A percentile compares a stretch with the other conserved stretches of the same genome.
phyloP scores from a whole-genome alignment of 768 basidiomycete genomes.

The Cyclocybe cylindracea region DNA sequence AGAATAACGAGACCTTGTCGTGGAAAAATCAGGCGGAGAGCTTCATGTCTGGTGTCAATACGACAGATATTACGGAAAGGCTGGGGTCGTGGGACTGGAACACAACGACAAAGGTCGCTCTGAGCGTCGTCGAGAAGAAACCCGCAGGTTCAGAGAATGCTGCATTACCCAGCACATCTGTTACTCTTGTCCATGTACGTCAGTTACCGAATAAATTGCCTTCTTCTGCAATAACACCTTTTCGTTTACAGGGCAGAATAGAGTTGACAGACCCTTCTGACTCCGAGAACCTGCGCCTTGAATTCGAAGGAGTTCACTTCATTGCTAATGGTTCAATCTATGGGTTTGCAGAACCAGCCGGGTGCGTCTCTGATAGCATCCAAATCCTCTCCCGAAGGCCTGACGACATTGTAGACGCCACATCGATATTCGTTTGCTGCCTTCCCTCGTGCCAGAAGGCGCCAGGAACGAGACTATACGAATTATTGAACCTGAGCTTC shows the following conservation, averaged over 20 bases:
- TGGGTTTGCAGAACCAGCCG: slow-evolving; percentile 64
- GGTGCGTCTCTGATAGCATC: slow-evolving; percentile 40
- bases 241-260: slow-evolving; percentile 59
- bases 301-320: slow-evolving; percentile 81
- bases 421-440: slow-evolving; percentile 68
- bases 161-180: slow-evolving; percentile 23
- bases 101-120: slow-evolving; percentile 56
- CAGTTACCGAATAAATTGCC: background rate
- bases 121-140: slow-evolving; percentile 67
- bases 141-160: slow-evolving; percentile 35
- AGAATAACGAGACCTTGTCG: slow-evolving; percentile 34
- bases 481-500: slow-evolving; percentile 60
- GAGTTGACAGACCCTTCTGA: slow-evolving; percentile 60
- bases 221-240: background rate
- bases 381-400: background rate
- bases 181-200: slow-evolving; percentile 70
- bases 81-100: slow-evolving; percentile 74
- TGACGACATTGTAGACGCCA: slow-evolving; percentile 37
- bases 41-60: slow-evolving; percentile 51
- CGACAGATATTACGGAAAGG: slow-evolving; percentile 47
- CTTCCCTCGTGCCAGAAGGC: slow-evolving; percentile 60
- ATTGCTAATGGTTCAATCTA: slow-evolving; percentile 74
- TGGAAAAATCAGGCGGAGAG: slow-evolving; percentile 56
- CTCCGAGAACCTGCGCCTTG: slow-evolving; percentile 60
- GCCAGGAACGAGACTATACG: slow-evolving; percentile 59